Percentiles rank a stretch among this genome's conserved stretches.
Evolutionary conservation across 306 rosid species (phyloP).

Genomic region (Abrus pulchellus): DNA sequence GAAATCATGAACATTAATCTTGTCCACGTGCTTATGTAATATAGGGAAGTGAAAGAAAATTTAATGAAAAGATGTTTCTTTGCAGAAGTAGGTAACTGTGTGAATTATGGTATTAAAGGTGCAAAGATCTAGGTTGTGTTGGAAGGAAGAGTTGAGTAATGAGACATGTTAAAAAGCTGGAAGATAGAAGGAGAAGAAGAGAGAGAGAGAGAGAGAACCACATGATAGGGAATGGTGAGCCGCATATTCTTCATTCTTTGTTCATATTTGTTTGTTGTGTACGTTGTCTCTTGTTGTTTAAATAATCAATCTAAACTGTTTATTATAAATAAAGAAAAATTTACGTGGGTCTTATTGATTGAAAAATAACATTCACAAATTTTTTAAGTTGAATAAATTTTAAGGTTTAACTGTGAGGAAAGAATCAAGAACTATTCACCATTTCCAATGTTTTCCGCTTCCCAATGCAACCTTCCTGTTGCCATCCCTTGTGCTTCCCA

Average conservation of each 20-base stretch:
- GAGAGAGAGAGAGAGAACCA: constrained; percentile 46
- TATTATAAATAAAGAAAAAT: too few relatives aligned
- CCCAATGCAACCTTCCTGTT: constrained; percentile 51
- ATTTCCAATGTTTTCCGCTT: too few relatives aligned
- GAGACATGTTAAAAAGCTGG: constrained; percentile 33
- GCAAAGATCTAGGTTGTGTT: background rate
- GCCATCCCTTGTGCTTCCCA: constrained; percentile 34
- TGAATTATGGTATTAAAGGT: background rate
- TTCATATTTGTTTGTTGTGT: too few relatives aligned
- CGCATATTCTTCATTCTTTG: constrained; percentile 31
- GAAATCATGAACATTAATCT: background rate
- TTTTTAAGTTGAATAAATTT: too few relatives aligned
- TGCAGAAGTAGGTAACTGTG: background rate
- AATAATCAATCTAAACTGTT: too few relatives aligned
- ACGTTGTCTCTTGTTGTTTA: too few relatives aligned
- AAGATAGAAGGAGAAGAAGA: constrained; percentile 15
- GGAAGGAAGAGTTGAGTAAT: background rate
- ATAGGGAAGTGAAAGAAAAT: background rate
- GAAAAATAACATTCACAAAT: too few relatives aligned
- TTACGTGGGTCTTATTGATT: too few relatives aligned
- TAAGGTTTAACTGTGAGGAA: too few relatives aligned
- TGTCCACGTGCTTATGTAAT: background rate
- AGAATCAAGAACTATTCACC: too few relatives aligned
- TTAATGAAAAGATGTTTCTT: background rate
- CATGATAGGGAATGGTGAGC: constrained; percentile 49